Conservation (phyloP, 2,329 filamentous ascomycete species). For the Blastomyces gilchristii region DNA sequence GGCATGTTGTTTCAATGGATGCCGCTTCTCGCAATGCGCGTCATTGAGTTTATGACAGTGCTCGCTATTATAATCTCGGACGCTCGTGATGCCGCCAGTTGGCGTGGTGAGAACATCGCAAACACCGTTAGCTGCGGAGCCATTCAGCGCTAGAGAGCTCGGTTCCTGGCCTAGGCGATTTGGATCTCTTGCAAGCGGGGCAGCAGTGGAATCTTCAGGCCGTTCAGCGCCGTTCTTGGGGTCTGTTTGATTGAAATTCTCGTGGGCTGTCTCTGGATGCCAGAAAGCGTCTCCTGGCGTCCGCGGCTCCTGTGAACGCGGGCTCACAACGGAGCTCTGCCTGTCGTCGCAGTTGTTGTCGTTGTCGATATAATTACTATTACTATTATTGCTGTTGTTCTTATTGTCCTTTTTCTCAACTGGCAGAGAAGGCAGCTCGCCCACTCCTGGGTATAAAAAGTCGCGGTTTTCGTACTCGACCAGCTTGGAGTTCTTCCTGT, state of each 20-base stretch:
- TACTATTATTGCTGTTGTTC: no score
- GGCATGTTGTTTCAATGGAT: neutral
- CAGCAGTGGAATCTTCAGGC: neutral
- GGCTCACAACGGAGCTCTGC: neutral
- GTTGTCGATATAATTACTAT: no score
- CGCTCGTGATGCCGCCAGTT: neutral
- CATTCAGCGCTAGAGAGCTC: neutral
- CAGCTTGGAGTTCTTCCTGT: neutral
- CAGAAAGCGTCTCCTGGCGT: neutral
- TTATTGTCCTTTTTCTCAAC: neutral
- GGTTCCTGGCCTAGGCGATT: neutral
- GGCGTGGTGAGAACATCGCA: neutral
- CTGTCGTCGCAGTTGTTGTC: neutral
- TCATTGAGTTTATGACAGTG: neutral
- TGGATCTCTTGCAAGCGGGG: neutral
- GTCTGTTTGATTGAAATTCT: neutral
- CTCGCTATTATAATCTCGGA: neutral
- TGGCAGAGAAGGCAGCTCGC: constrained; percentile 2
- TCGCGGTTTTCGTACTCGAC: constrained; percentile 2
- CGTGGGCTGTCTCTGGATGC: neutral
- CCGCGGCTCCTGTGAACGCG: neutral
- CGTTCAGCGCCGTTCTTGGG: neutral
- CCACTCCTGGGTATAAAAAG: constrained; percentile 7
- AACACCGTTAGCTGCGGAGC: neutral
- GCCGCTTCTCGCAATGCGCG: neutral